A percentile compares a stretch with the other conserved stretches of the same genome.
These are phyloP conservation scores for Xylaria bambusicola DNA, from an alignment of 495 filamentous ascomycete species.

Conservation along the genomic window DNA sequence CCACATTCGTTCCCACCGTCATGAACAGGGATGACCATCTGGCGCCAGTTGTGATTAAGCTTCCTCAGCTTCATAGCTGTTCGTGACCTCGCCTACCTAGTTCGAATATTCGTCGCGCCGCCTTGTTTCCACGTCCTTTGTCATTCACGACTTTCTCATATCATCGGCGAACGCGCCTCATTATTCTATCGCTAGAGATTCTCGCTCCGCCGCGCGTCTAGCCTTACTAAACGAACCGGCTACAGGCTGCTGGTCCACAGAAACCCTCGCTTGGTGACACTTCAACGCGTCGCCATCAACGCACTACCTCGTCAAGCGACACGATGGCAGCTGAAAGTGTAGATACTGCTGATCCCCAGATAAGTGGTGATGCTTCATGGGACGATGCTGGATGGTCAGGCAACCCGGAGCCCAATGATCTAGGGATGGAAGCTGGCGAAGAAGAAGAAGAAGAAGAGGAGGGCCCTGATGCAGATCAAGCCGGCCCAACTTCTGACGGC, in stretches of 20 bases:
- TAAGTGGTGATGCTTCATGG: slow-evolving; percentile 37
- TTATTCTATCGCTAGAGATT: neutral
- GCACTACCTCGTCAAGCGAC: neutral
- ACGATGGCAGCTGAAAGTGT: slow-evolving; percentile 38
- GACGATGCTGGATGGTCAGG: slow-evolving; percentile 56
- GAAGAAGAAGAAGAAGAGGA: slow-evolving; percentile 48
- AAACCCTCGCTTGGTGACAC: too few species aligned
- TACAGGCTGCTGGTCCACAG: too few species aligned
- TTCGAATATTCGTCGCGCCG: neutral
- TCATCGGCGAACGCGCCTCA: neutral
- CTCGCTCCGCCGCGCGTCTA: neutral
- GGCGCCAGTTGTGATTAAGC: slow-evolving; percentile 11
- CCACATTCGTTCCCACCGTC: neutral
- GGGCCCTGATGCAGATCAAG: slow-evolving; percentile 37
- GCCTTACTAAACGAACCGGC: too few species aligned
- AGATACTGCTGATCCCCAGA: slow-evolving; percentile 39
- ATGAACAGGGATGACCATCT: slow-evolving; percentile 15
- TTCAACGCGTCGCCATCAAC: slow-evolving; percentile 1
- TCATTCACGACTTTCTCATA: neutral
- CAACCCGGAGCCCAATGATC: slow-evolving; percentile 49
- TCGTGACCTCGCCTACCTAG: neutral
- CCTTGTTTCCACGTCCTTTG: neutral
- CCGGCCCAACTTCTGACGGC: slow-evolving; percentile 47
- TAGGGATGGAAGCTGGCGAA: slow-evolving; percentile 58
- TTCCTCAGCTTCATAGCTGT: slow-evolving; percentile 17